Evolutionary conservation across 305 asterid genomes (phyloP), one percentile per base, ranked within the genome.

Genomic region (Stenogyne calaminthoides): DNA sequence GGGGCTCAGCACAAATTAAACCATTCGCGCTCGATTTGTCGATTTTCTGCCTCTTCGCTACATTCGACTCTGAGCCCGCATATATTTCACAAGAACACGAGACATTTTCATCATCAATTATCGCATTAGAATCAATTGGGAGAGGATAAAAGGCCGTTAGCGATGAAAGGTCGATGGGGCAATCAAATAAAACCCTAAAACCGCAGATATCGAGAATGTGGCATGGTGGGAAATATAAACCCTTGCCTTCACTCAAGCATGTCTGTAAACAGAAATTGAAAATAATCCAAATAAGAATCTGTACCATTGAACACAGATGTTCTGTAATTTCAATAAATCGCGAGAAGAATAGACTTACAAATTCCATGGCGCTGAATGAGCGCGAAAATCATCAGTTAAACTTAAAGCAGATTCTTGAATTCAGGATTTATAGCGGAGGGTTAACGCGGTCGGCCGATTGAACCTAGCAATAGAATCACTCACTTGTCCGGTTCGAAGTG

Each of bases 151-250:
- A 94, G 67, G 85, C 79, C 51, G 90, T 18, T 16, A 90, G 88
- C 37, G 90, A 80, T 12, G 99, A 90, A 67, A 94, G 96, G 80
- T 94, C 99, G 64, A 94, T 32, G 18, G 99, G 97, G 84, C 87
- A 91, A 79, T 93, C 98, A 25, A 93, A 65, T 66, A 93, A 79
- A 63, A 93, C 78, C 80, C 86, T 81, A 62, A 89, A 84, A 57
- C 96, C 97, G 20, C 80, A 77, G 16, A 93, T 74, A 55, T 86
- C 87, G 74, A 91, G 69, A 71, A 91, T 82, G 84, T 87, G 89
- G 87, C 93, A 91, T 54, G 97, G 92, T 10, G 99, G 99, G 84
- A 86, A 91, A 77, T 91, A 81, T 47, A 75, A 89, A 18, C 96
- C 96, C 71, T 74, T 83, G 72, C 97, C 99, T 75, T 87, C 85